Percentiles rank a stretch among this genome's conserved stretches.
Evolutionary conservation across 2,329 filamentous ascomycete genomes (phyloP).

Genomic region (Ophiostoma quercus): DNA sequence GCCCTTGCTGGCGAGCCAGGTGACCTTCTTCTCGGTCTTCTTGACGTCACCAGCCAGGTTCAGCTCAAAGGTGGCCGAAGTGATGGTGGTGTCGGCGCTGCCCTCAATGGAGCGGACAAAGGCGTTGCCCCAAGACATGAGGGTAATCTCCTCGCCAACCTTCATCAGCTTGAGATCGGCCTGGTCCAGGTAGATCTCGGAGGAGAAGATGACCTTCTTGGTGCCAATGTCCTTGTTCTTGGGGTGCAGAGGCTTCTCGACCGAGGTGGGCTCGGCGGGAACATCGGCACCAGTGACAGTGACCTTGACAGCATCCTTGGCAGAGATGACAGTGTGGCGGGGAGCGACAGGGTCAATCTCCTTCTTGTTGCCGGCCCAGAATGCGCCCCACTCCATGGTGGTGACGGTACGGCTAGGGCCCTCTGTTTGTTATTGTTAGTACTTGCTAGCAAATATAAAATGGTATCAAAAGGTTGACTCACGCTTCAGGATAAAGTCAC

Average conservation of each 20-base stretch:
- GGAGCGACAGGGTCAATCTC: slow-evolving; percentile 72
- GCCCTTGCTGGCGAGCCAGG: slow-evolving; percentile 74
- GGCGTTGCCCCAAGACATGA: slow-evolving; percentile 96
- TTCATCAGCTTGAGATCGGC: slow-evolving; percentile 77
- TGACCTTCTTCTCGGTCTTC: slow-evolving; percentile 93
- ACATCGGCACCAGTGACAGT: slow-evolving; percentile 64
- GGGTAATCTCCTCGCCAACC: slow-evolving; percentile 82
- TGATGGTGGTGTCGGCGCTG: slow-evolving; percentile 50
- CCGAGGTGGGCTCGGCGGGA: slow-evolving; percentile 55
- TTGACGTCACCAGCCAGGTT: slow-evolving; percentile 91
- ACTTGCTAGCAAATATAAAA: background rate
- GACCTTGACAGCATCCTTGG: slow-evolving; percentile 66
- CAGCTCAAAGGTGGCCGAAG: slow-evolving; percentile 72
- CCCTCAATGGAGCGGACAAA: slow-evolving; percentile 64
- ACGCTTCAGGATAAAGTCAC: slow-evolving; percentile 75
- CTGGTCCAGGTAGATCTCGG: slow-evolving; percentile 75
- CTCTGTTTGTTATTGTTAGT: slow-evolving; percentile 35
- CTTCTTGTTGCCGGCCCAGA: slow-evolving; percentile 73
- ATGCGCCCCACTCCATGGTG: slow-evolving; percentile 74
- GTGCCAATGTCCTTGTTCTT: slow-evolving; percentile 82
- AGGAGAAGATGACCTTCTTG: slow-evolving; percentile 79
- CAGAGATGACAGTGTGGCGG: slow-evolving; percentile 66
- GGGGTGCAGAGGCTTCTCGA: slow-evolving; percentile 78
- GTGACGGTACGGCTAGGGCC: slow-evolving; percentile 79
- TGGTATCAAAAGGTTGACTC: background rate